Evolutionary conservation across 2,329 filamentous ascomycete species (phyloP).

Genomic region (Monosporascus cannonballus): DNA sequence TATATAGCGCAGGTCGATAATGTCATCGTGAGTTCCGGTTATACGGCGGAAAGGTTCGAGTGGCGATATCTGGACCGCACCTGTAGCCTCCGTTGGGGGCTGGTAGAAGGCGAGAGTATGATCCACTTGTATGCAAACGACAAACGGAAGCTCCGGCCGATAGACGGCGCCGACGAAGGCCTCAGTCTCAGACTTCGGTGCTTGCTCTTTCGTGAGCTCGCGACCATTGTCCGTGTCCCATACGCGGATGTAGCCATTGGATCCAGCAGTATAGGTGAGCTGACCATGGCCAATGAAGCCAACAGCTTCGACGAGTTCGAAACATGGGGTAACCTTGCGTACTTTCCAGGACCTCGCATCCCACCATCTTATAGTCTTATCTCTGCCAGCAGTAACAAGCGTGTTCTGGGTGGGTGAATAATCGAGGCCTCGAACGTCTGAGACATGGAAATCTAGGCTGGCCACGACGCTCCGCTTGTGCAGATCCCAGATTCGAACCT

Average conservation of each 20-base stretch:
- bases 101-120: constrained; percentile 77
- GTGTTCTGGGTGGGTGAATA: constrained; percentile 70
- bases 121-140: constrained; percentile 81
- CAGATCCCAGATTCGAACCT: constrained; percentile 85
- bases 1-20: constrained; percentile 88
- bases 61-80: constrained; percentile 28
- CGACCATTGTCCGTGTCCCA: constrained; percentile 75
- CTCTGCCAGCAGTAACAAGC: constrained; percentile 78
- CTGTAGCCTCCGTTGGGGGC: constrained; percentile 33
- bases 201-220: constrained; percentile 73
- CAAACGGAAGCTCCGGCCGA: constrained; percentile 56
- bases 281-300: constrained; percentile 70
- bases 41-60: constrained; percentile 65
- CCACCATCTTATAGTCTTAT: constrained; percentile 94
- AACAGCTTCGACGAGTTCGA: constrained; percentile 79
- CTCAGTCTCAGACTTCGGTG: constrained; percentile 52
- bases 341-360: constrained; percentile 80
- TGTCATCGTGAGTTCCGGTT: constrained; percentile 94
- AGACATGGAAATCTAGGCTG: constrained; percentile 85
- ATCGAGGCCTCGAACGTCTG: constrained; percentile 82
- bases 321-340: constrained; percentile 71
- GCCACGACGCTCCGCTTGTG: constrained; percentile 74
- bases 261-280: constrained; percentile 77
- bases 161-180: constrained; percentile 69
- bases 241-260: constrained; percentile 73